A percentile compares a stretch with the other conserved stretches of the same genome.
These are phyloP conservation scores for Jaapia argillacea DNA, from an alignment of 768 basidiomycete species.

Conservation along the genomic window DNA sequence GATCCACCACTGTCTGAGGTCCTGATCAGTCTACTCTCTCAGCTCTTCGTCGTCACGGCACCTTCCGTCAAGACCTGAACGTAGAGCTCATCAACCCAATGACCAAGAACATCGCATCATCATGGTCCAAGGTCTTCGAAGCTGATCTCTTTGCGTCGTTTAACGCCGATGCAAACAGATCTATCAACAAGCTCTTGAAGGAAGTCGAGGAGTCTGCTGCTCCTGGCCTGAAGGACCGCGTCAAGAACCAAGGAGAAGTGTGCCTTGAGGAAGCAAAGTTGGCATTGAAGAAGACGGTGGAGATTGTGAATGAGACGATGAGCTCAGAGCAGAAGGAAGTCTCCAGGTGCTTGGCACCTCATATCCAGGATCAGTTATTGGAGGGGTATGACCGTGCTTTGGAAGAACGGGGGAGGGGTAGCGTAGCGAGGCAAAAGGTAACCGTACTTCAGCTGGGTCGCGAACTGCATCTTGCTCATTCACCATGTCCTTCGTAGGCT, in stretches of 20 bases:
- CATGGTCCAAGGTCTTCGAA: slow-evolving; percentile 54
- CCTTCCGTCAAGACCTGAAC: slow-evolving; percentile 51
- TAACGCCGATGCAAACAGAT: slow-evolving; percentile 23
- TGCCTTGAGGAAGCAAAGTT: slow-evolving; percentile 42
- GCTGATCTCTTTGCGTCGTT: slow-evolving; percentile 43
- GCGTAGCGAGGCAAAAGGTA: slow-evolving; percentile 53
- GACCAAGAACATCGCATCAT: slow-evolving; percentile 45
- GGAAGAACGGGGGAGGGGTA: slow-evolving; percentile 43
- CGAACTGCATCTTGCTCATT: not conserved
- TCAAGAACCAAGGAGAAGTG: slow-evolving; percentile 37
- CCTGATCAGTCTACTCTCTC: not conserved
- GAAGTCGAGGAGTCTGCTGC: slow-evolving; percentile 44
- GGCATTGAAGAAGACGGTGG: slow-evolving; percentile 37
- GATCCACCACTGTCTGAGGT: not conserved
- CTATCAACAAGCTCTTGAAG: slow-evolving; percentile 34
- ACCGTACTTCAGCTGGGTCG: too few relatives aligned
- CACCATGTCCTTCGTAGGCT: slow-evolving; percentile 18
- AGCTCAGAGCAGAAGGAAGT: slow-evolving; percentile 47
- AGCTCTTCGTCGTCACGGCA: slow-evolving; percentile 44
- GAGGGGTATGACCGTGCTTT: slow-evolving; percentile 46
- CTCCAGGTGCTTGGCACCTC: slow-evolving; percentile 45
- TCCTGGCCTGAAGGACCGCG: slow-evolving; percentile 40
- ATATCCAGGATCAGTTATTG: slow-evolving; percentile 38
- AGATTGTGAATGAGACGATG: slow-evolving; percentile 38
- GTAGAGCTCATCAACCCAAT: slow-evolving; percentile 47